Percentiles rank a stretch among this genome's conserved stretches.
These are phyloP conservation scores for Aegilops umbellulata DNA, from an alignment of 176 grass and related monocot genomes.

Conservation along the genomic window DNA sequence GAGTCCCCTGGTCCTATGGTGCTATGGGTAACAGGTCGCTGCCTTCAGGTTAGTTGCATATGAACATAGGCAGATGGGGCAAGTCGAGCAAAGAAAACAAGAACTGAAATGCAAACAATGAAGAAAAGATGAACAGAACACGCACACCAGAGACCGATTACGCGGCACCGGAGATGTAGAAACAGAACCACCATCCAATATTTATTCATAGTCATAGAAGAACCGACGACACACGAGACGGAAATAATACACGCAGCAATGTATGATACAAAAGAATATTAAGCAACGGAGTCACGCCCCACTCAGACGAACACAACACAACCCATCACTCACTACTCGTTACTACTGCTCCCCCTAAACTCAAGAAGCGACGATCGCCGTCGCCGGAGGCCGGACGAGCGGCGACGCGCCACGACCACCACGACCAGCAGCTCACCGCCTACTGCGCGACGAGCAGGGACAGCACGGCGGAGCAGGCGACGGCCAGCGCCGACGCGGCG, in stretches of 20 bases:
- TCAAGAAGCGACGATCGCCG: background rate
- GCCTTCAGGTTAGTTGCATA: background rate
- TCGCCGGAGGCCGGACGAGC: background rate
- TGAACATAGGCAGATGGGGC: too few species aligned
- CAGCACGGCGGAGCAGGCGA: constrained; percentile 47
- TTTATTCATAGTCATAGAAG: constrained; percentile 48
- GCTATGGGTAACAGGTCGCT: background rate
- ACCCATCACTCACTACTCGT: background rate
- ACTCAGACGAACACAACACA: background rate
- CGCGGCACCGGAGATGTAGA: too few species aligned
- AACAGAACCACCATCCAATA: background rate
- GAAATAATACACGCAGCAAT: constrained; percentile 22
- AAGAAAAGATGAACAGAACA: background rate
- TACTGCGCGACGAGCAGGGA: constrained; percentile 63
- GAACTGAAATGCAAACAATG: background rate
- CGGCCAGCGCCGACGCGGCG: constrained; percentile 38
- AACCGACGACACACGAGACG: background rate
- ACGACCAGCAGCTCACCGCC: background rate
- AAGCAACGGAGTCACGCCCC: background rate
- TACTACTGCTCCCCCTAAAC: constrained; percentile 9
- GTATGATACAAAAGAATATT: constrained; percentile 64
- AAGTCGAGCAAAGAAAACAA: too few species aligned
- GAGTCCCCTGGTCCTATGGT: background rate
- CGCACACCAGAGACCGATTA: background rate
- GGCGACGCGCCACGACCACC: background rate